phyloP scores from a whole-genome alignment of 2,329 filamentous ascomycete species.

The Trichoderma koningii region DNA sequence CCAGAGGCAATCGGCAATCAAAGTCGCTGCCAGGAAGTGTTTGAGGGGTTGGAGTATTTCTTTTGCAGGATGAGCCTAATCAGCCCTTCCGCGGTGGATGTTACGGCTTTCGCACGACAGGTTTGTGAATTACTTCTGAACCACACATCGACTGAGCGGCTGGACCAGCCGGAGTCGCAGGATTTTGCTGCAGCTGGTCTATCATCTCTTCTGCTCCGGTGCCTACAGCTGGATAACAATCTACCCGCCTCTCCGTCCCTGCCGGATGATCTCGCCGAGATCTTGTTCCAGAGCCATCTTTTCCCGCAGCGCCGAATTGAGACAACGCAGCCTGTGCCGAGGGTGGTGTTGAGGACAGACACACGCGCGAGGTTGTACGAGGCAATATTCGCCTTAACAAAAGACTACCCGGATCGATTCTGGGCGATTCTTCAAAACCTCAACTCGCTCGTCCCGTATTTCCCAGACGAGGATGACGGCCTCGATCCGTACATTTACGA shows the following conservation, averaged over 20 bases:
- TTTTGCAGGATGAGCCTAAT: slow-evolving; percentile 37
- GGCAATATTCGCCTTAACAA: slow-evolving; percentile 59
- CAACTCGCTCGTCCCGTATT: slow-evolving; percentile 43
- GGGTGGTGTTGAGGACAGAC: slow-evolving; percentile 52
- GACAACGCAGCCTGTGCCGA: slow-evolving; percentile 39
- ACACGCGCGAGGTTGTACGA: slow-evolving; percentile 63
- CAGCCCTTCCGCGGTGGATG: slow-evolving; percentile 37
- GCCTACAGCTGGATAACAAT: slow-evolving; percentile 37
- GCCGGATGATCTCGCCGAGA: slow-evolving; percentile 38
- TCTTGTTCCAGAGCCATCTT: slow-evolving; percentile 64
- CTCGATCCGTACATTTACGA: slow-evolving; percentile 61
- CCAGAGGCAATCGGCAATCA: slow-evolving; percentile 38
- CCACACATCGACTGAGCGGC: slow-evolving; percentile 47
- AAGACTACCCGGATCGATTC: slow-evolving; percentile 53
- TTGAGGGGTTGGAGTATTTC: slow-evolving; percentile 46
- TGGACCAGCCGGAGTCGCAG: slow-evolving; percentile 34
- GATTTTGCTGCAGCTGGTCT: slow-evolving; percentile 39
- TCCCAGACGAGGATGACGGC: slow-evolving; percentile 43
- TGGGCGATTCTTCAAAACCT: slow-evolving; percentile 50
- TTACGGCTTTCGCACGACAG: slow-evolving; percentile 37
- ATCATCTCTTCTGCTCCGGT: slow-evolving; percentile 37
- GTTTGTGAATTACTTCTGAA: slow-evolving; percentile 41
- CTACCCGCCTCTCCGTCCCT: slow-evolving; percentile 33
- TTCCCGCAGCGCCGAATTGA: slow-evolving; percentile 57
- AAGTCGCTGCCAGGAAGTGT: slow-evolving; percentile 49